phyloP scores from a whole-genome alignment of 106 monocot genomes.

The Dioscorea zingiberensis region DNA sequence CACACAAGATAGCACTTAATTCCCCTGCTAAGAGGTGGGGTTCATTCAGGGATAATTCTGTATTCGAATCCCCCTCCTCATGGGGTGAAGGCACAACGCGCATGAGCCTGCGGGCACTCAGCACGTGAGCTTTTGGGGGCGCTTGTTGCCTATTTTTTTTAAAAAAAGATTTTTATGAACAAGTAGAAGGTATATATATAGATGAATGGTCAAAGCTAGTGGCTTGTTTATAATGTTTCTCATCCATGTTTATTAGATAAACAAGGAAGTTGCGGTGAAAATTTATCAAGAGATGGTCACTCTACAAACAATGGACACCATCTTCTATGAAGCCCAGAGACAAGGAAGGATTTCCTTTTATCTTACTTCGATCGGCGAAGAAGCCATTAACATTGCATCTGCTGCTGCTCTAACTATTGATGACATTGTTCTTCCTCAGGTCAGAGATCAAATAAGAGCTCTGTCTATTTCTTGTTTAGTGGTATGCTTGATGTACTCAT shows the following conservation, averaged over 20 bases:
- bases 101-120: too few relatives aligned
- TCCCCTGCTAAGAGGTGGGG: too few relatives aligned
- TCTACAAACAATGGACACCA: slow-evolving; percentile 84
- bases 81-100: too few relatives aligned
- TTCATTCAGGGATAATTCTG: too few relatives aligned
- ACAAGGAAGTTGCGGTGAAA: slow-evolving; percentile 68
- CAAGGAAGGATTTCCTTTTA: slow-evolving; percentile 99
- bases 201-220: background rate
- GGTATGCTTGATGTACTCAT: too few relatives aligned
- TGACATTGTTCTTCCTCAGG: slow-evolving; percentile 92
- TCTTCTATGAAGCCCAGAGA: slow-evolving; percentile 95
- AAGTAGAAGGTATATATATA: background rate
- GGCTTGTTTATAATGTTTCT: background rate
- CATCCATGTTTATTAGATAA: slow-evolving; percentile 36
- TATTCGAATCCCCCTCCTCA: too few relatives aligned
- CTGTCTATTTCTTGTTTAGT: too few relatives aligned
- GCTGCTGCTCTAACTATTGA: slow-evolving; percentile 83
- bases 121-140: too few relatives aligned
- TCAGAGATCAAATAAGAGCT: slow-evolving; percentile 9
- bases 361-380: slow-evolving; percentile 80
- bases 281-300: slow-evolving; percentile 81
- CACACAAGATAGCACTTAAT: too few relatives aligned
- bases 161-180: too few relatives aligned
- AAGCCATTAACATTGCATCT: slow-evolving; percentile 96
- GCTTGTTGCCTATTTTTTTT: too few relatives aligned